These are phyloP conservation scores for Rhodocollybia butyracea DNA, from an alignment of 768 basidiomycete genomes.

Conservation along the genomic window DNA sequence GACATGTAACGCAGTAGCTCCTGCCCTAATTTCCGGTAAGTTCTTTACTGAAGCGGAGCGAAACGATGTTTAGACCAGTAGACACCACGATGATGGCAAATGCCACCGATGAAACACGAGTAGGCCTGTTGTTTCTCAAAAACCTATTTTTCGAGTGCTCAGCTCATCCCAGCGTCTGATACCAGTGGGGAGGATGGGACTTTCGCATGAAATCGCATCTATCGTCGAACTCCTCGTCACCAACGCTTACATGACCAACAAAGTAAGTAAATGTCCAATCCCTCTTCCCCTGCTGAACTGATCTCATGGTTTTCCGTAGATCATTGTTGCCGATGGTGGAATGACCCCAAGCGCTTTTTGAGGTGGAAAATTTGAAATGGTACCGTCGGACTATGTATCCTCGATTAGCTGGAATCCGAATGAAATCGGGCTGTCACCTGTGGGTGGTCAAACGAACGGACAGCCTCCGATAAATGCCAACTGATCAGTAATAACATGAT, in stretches of 20 bases:
- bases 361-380: neutral
- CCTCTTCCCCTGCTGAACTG: neutral
- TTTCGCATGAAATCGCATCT: conserved; percentile 47
- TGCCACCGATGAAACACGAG: conserved; percentile 30
- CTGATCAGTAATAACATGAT: too few species aligned
- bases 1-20: conserved; percentile 53
- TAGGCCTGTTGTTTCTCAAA: conserved; percentile 12
- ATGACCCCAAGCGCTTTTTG: conserved; percentile 35
- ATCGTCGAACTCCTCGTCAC: conserved; percentile 47
- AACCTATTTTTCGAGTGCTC: neutral
- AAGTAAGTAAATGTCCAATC: conserved; percentile 28
- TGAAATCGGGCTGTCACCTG: too few species aligned
- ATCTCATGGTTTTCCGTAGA: conserved; percentile 22
- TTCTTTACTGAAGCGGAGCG: neutral
- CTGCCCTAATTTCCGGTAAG: conserved; percentile 45
- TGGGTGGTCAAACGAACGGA: too few species aligned
- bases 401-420: too few species aligned
- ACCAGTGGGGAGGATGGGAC: conserved; percentile 48
- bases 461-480: too few species aligned
- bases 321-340: conserved; percentile 46
- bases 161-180: conserved; percentile 33
- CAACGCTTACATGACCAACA: conserved; percentile 57
- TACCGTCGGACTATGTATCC: too few species aligned
- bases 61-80: conserved; percentile 7
- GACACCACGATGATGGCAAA: conserved; percentile 49